Evolutionary conservation across 345 rosid species (phyloP).

Genomic region (Arabidopsis arenosa): DNA sequence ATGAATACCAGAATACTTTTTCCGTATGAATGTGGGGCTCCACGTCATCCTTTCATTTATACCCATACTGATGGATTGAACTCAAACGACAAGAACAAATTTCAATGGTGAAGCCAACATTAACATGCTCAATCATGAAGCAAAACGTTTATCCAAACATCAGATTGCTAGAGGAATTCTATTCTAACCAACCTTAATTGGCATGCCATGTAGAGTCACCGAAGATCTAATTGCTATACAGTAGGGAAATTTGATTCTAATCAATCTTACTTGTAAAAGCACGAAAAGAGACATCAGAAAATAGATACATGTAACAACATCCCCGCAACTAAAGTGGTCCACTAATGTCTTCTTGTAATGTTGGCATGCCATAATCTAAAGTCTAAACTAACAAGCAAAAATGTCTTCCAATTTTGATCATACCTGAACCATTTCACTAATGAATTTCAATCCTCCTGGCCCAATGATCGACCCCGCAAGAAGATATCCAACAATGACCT

Average conservation of each 20-base stretch:
- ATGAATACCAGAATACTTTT: not conserved
- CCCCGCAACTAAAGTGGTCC: not conserved
- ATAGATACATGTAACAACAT: not conserved
- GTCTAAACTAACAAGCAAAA: not conserved
- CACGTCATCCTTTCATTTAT: conserved; percentile 4
- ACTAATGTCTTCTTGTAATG: not conserved
- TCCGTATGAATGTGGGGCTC: conserved; percentile 3
- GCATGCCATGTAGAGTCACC: not conserved
- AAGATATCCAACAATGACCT: conserved; percentile 99
- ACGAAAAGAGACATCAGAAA: not conserved
- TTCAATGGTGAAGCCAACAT: not conserved
- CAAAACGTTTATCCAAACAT: not conserved
- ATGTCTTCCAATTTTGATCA: not conserved
- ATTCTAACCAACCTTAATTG: too few species aligned
- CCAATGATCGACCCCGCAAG: conserved; percentile 96
- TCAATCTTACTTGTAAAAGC: not conserved
- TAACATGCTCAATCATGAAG: conserved; percentile 1
- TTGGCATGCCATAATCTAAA: conserved; percentile 12
- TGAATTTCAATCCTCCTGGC: conserved; percentile 97
- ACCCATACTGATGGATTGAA: not conserved
- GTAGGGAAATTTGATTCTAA: not conserved
- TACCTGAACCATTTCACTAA: conserved; percentile 99
- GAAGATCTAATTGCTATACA: conserved; percentile 4
- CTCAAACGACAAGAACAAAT: not conserved
- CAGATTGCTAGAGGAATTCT: not conserved